Evolutionary conservation across 495 filamentous ascomycete genomes (phyloP), one percentile per base, ranked within the genome.

Genomic region (Tuber melanosporum): DNA sequence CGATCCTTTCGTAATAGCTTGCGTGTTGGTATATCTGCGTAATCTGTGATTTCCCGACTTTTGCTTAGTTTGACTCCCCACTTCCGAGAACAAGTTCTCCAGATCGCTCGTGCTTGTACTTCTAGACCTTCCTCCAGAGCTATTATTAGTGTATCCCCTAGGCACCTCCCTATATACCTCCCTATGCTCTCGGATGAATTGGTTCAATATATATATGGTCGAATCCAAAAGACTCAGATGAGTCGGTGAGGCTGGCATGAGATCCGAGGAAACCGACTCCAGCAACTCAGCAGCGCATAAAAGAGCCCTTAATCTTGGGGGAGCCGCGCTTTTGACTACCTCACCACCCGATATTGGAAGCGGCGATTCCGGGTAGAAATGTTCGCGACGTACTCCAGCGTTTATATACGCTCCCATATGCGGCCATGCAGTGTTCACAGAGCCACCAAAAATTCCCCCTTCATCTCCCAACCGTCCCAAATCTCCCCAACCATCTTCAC

Each of bases 251-350:
- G 22, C 14, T 62, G 12, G 52, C 10, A 10, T 15, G 22, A 32
- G 52, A 14, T 62, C 47, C 47, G 47, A 62, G n/a, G n/a, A 62
- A 62, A 62, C 52, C 52, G 52, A 62, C 52, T 62, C 52, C n/a
- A 62, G 3, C 52, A 62, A 32, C 12, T 62, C 12, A 62, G n/a
- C 52, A 32, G 52, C 52, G 9, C 14, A 32, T 14, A 62, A 32
- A 62, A 62, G 52, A 62, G n/a, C 10, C n/a, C 52, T 62, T 32
- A 32, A 32, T 3, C n/a, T 62, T 62, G 52, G 52, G 52, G 52
- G 52, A 62, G 52, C n/a, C 15, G 52, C 14, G 12, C 52, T 62
- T 32, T 62, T 32, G 22, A 6, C 52, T 26, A 26, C n/a, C 2
- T 0, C 52, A 62, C 12, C 10, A 32, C 52, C 3, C n/a, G n/a